Evolutionary conservation across 2,329 filamentous ascomycete genomes (phyloP), one percentile per base, ranked within the genome.

Genomic region (Trichocomaceae sp.): DNA sequence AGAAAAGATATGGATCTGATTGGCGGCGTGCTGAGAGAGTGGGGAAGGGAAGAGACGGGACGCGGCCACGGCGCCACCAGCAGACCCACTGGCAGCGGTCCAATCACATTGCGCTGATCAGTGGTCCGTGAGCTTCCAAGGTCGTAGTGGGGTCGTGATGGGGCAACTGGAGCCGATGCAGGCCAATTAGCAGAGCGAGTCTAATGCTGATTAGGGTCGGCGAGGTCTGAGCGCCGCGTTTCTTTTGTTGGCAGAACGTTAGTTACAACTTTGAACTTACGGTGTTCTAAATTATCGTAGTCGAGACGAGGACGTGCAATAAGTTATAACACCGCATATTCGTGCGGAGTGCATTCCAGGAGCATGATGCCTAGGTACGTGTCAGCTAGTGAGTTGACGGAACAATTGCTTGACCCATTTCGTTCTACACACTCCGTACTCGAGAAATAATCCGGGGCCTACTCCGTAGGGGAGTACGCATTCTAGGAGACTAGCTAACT

Each of bases 41-140:
- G 10, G 39, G 12, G 17, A 17, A 8, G 9, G 3, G 4, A 17
- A 1, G 13, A 44, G 13, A 51, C 22, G 31, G 49, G 39, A 44
- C 49, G n/a, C 49, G 26, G 41, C 26, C 50, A 45, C 49, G 41
- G 41, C 39, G 49, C 41, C 49, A 45, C 29, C 41, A 51, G 13
- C 7, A 45, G 20, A 33, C 20, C 29, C 39, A 2, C 48, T 10
- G 10, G 9, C 15, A 19, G 31, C 35, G 3, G n/a, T 46, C 29
- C 50, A 46, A 37, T 46, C 50, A 37, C 5, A 15, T 8, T 15
- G 31, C 26, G 50, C 41, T 46, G 50, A 52, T 52, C 50, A 52
- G 29, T 52, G 50, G 41, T 15, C 50, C 19, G 50, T 52, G 50
- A 52, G 29, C 50, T 46, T 23, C 12, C 9, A 33, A 41, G 19